phyloP scores from a whole-genome alignment of 352 stramenopile species.

The Phytopythium vexans region DNA sequence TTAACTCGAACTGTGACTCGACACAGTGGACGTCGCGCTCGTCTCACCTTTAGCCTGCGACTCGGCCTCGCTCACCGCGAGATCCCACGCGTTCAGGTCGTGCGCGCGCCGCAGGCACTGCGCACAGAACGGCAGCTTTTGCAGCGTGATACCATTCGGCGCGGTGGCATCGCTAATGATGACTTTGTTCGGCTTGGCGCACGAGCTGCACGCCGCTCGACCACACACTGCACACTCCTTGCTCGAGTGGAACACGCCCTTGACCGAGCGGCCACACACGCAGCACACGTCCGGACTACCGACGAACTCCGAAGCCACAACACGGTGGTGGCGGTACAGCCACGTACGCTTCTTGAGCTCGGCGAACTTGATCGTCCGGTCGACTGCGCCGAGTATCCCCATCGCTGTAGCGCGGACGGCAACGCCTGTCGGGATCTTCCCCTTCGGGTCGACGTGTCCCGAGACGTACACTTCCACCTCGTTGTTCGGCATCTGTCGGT shows the following conservation, averaged over 20 bases:
- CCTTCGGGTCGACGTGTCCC: not conserved
- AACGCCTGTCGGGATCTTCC: not conserved
- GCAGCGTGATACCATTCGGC: not conserved
- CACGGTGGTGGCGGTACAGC: slow-evolving; percentile 1
- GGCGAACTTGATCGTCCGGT: slow-evolving; percentile 1
- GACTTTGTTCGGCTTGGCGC: too few relatives aligned
- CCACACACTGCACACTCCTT: not conserved
- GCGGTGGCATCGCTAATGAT: too few relatives aligned
- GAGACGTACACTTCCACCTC: slow-evolving; percentile 8
- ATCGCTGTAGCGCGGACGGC: slow-evolving; percentile 3
- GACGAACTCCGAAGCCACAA: too few relatives aligned
- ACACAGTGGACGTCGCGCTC: too few relatives aligned
- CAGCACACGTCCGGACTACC: too few relatives aligned
- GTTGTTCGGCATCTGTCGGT: slow-evolving; percentile 1
- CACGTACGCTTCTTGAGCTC: slow-evolving; percentile 14
- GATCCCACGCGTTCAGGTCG: slow-evolving; percentile 1
- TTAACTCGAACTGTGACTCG: too few relatives aligned
- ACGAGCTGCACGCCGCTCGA: too few relatives aligned
- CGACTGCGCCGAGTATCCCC: not conserved
- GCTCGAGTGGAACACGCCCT: not conserved
- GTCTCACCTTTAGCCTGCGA: too few relatives aligned
- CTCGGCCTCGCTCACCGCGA: not conserved
- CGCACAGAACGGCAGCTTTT: slow-evolving; percentile 1
- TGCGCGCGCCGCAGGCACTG: not conserved
- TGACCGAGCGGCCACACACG: too few relatives aligned